Conservation (phyloP, 306 rosid genomes). For the Lathyrus aphaca region DNA sequence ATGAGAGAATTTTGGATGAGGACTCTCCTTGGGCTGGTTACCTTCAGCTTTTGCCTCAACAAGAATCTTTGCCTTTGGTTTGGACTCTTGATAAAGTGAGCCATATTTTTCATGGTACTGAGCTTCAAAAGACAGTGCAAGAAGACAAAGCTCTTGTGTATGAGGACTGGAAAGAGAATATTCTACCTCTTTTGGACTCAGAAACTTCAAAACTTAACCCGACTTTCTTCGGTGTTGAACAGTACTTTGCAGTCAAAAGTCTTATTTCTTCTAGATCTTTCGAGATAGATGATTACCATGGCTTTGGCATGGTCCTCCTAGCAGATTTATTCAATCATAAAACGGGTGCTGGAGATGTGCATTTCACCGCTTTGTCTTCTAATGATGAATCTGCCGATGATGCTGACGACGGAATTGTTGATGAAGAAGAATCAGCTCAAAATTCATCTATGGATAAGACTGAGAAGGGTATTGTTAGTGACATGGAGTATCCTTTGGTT, state of each 20-base stretch:
- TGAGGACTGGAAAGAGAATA: too few relatives aligned
- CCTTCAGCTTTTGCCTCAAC: conserved; percentile 67
- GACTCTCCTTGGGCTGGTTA: conserved; percentile 75
- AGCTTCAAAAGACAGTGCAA: too few relatives aligned
- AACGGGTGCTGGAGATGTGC: conserved; percentile 90
- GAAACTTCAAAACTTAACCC: too few relatives aligned
- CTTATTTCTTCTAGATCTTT: too few relatives aligned
- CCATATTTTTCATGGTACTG: too few relatives aligned
- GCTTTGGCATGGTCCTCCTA: conserved; percentile 96
- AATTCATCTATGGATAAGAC: conserved; percentile 39
- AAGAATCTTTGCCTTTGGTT: too few relatives aligned
- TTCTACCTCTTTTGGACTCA: too few relatives aligned
- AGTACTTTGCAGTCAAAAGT: too few relatives aligned
- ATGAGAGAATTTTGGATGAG: conserved; percentile 74
- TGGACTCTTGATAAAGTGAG: too few relatives aligned
- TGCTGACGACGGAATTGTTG: conserved; percentile 35
- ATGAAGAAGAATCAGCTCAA: conserved; percentile 39
- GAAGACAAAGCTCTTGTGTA: too few relatives aligned
- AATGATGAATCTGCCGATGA: conserved; percentile 48
- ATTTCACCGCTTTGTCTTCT: conserved; percentile 63
- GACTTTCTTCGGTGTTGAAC: too few relatives aligned
- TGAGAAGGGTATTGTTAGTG: conserved; percentile 33
- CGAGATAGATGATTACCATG: too few relatives aligned
- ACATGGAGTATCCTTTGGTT: conserved; percentile 42
- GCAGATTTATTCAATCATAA: conserved; percentile 93